Percentiles rank a stretch among this genome's conserved stretches.
phyloP scores from a whole-genome alignment of 2,329 filamentous ascomycete genomes.

The Blastomyces silverae region DNA sequence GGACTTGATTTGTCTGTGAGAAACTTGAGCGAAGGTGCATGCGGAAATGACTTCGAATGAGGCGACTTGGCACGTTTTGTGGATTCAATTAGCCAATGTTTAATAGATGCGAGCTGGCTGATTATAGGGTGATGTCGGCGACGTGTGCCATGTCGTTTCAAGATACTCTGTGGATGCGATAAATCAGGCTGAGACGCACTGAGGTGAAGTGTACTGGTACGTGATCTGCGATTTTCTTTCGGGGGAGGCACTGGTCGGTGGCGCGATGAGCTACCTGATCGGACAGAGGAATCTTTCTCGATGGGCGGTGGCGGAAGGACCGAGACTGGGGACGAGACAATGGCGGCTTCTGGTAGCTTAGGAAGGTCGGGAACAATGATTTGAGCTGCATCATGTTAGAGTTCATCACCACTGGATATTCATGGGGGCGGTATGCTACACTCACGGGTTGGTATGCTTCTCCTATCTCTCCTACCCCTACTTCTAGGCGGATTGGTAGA shows the following conservation, averaged over 20 bases:
- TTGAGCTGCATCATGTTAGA: slow-evolving; percentile 41
- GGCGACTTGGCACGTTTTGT: slow-evolving; percentile 58
- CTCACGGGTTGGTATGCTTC: slow-evolving; percentile 53
- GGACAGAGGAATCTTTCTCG: slow-evolving; percentile 64
- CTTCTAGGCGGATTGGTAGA: slow-evolving; percentile 55
- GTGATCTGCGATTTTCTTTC: slow-evolving; percentile 72
- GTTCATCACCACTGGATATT: background rate
- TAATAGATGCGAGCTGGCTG: slow-evolving; percentile 60
- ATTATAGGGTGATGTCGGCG: slow-evolving; percentile 58
- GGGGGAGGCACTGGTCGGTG: slow-evolving; percentile 75
- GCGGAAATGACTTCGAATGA: slow-evolving; percentile 31
- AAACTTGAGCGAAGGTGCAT: slow-evolving; percentile 32
- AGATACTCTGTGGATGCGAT: slow-evolving; percentile 50
- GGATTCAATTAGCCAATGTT: slow-evolving; percentile 66
- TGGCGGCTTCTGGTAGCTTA: slow-evolving; percentile 62
- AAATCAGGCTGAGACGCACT: slow-evolving; percentile 64
- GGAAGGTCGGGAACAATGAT: slow-evolving; percentile 67
- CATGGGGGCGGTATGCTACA: background rate
- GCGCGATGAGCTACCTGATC: slow-evolving; percentile 69
- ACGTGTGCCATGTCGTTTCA: slow-evolving; percentile 49
- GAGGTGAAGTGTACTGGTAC: slow-evolving; percentile 79
- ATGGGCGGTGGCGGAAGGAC: slow-evolving; percentile 56
- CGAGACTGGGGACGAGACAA: slow-evolving; percentile 32
- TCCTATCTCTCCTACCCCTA: slow-evolving; percentile 69
- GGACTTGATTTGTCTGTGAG: slow-evolving; percentile 37